phyloP scores from a whole-genome alignment of 2,329 filamentous ascomycete genomes.

The Paecilomyces formosus region DNA sequence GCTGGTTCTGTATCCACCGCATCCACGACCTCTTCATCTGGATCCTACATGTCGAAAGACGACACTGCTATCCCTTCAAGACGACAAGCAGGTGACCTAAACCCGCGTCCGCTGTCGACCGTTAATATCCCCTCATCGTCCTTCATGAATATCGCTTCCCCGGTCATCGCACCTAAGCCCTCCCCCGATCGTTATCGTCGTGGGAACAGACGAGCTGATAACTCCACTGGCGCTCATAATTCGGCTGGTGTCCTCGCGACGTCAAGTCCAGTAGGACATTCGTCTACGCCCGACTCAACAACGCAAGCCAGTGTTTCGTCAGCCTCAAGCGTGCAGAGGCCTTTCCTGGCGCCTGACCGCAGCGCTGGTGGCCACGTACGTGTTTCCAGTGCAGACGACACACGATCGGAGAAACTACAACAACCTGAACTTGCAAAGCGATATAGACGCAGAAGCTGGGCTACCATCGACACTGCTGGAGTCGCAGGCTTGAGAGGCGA shows the following conservation, averaged over 20 bases:
- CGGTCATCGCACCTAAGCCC: constrained; percentile 55
- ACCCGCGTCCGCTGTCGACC: constrained; percentile 37
- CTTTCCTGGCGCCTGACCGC: constrained; percentile 22
- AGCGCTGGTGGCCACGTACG: constrained; percentile 46
- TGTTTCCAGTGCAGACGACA: constrained; percentile 62
- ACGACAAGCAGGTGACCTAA: constrained; percentile 26
- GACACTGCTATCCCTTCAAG: constrained; percentile 39
- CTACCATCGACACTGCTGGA: constrained; percentile 49
- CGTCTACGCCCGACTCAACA: constrained; percentile 30
- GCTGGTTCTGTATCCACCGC: constrained; percentile 49
- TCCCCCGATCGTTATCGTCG: constrained; percentile 81
- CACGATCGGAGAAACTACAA: constrained; percentile 44
- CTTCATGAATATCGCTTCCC: constrained; percentile 40
- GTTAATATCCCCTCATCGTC: constrained; percentile 45
- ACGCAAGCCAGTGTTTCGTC: constrained; percentile 28
- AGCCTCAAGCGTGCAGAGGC: constrained; percentile 18
- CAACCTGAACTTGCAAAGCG: constrained; percentile 62
- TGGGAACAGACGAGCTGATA: constrained; percentile 50
- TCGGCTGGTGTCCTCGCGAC: constrained; percentile 23
- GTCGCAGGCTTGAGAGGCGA: constrained; percentile 28
- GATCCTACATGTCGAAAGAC: constrained; percentile 41
- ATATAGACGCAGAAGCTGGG: constrained; percentile 76
- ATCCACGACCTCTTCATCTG: constrained; percentile 42
- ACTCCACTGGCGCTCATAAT: constrained; percentile 31
- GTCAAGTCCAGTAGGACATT: constrained; percentile 4